A percentile compares a stretch with the other conserved stretches of the same genome.
Evolutionary conservation across 495 filamentous ascomycete genomes (phyloP).

Genomic region (Pyronema domesticum): DNA sequence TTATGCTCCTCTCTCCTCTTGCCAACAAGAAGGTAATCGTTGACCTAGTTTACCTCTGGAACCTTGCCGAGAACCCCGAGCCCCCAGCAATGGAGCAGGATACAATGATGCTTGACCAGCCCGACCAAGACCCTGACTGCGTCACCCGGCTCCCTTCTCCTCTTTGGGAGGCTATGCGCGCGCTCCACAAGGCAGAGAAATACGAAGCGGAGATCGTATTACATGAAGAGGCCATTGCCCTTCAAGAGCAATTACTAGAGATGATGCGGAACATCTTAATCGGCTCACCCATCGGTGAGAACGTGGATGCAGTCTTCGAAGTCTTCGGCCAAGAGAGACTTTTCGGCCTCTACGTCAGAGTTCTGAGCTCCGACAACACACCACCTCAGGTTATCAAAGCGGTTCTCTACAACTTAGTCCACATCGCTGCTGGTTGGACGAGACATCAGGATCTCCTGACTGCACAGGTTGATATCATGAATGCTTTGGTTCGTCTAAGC

Average conservation of each 20-base stretch:
- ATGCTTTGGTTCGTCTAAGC: conserved; percentile 55
- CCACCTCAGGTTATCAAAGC: conserved; percentile 60
- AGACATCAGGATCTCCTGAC: conserved; percentile 51
- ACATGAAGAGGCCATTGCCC: conserved; percentile 48
- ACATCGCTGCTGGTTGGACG: conserved; percentile 64
- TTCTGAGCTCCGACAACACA: conserved; percentile 32
- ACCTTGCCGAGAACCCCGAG: conserved; percentile 8
- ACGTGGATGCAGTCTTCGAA: conserved; percentile 50
- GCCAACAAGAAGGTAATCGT: conserved; percentile 60
- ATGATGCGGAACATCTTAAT: conserved; percentile 79
- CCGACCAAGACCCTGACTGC: background rate
- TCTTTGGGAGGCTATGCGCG: conserved; percentile 2
- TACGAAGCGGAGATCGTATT: background rate
- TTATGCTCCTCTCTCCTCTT: conserved; percentile 50
- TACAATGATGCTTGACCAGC: conserved; percentile 31
- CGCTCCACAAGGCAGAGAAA: background rate
- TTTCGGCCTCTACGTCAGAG: conserved; percentile 42
- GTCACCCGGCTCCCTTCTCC: conserved; percentile 12
- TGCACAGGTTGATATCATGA: conserved; percentile 38
- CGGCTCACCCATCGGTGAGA: conserved; percentile 40
- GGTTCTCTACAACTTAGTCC: conserved; percentile 59
- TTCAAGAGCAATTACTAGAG: conserved; percentile 80
- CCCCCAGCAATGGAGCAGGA: conserved; percentile 48
- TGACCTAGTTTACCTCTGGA: conserved; percentile 58
- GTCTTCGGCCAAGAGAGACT: conserved; percentile 41